phyloP scores from a whole-genome alignment of 768 basidiomycete genomes.

The Kwoniella dendrophila region DNA sequence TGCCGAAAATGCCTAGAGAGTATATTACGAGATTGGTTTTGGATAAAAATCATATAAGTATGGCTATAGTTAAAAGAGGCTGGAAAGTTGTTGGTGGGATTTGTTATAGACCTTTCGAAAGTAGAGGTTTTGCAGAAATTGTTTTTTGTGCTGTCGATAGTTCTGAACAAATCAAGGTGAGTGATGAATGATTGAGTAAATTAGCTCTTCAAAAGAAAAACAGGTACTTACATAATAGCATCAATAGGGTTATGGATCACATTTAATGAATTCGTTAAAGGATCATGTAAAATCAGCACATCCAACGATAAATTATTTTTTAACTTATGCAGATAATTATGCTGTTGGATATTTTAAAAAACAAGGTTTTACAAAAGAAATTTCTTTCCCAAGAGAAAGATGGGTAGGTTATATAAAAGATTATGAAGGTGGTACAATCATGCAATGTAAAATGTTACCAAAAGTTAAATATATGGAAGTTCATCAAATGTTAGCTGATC shows the following conservation, averaged over 20 bases:
- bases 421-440: slow-evolving; percentile 98
- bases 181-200: too few relatives aligned
- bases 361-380: slow-evolving; percentile 98
- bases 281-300: slow-evolving; percentile 81
- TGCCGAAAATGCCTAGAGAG: slow-evolving; percentile 98
- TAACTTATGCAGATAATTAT: slow-evolving; percentile 98
- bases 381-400: slow-evolving; percentile 80
- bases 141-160: slow-evolving; percentile 98
- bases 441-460: slow-evolving; percentile 88
- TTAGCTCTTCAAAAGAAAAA: too few relatives aligned
- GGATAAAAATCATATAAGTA: slow-evolving; percentile 84
- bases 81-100: slow-evolving; percentile 97
- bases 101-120: slow-evolving; percentile 93
- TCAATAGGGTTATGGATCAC: slow-evolving; percentile 97
- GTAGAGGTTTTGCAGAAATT: slow-evolving; percentile 93
- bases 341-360: slow-evolving; percentile 99
- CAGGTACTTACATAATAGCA: not conserved
- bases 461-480: slow-evolving; percentile 88
- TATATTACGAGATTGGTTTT: slow-evolving; percentile 96
- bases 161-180: slow-evolving; percentile 94
- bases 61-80: slow-evolving; percentile 93
- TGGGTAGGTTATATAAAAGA: slow-evolving; percentile 99
- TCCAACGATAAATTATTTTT: slow-evolving; percentile 86
- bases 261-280: slow-evolving; percentile 99
- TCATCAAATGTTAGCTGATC: slow-evolving; percentile 69